Base-by-base conservation (phyloP, 352 stramenopile species). In the Globisporangium alternatum region DNA sequence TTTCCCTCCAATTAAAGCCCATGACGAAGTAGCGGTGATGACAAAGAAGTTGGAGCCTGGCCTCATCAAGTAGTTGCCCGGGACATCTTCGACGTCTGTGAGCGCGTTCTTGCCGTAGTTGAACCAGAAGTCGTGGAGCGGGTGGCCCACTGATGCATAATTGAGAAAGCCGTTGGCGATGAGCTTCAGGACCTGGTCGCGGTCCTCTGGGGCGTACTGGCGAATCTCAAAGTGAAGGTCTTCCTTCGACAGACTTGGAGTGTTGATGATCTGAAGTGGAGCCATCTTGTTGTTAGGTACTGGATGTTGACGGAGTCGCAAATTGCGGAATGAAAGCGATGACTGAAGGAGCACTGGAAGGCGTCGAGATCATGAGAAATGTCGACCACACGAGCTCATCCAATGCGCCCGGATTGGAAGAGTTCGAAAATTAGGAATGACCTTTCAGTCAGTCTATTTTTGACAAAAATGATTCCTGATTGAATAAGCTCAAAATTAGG, bases 181-280 rank as follows among this genome's bases (percentile, higher is more conserved):
- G 19, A 69, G 30, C 3, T 39, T 52, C 13, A 49, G 15, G n/a
- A 62, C 35, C 17, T 58, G 25, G 3, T 43, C 17, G 12, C 44
- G 41, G 41, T 69, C 64, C 44, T 31, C 33, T 12, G 57, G 12
- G 2, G 10, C 13, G 45, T 69, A 69, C 51, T 39, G 25, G 13
- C 64, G 64, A 51, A 69, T 69, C 31, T n/a, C 51, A 49, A 69
- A 55, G 28, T 28, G 28, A 17, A 43, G 28, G 15, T 41, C 30
- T n/a, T 41, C 5, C 15, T 48, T 48, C 5, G 43, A 48, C 43
- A n/a, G 13, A 15, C 5, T n/a, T 15, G 39, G 9, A n/a, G 25
- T 21, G 15, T 21, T 25, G 17, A 4, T 41, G 10, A 30, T 56
- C 7, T 56, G 17, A 22, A 41, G 13, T 5, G 17, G 30, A 56